phyloP scores from a whole-genome alignment of 1,139 yeast species.

The Candida freyschussii region DNA sequence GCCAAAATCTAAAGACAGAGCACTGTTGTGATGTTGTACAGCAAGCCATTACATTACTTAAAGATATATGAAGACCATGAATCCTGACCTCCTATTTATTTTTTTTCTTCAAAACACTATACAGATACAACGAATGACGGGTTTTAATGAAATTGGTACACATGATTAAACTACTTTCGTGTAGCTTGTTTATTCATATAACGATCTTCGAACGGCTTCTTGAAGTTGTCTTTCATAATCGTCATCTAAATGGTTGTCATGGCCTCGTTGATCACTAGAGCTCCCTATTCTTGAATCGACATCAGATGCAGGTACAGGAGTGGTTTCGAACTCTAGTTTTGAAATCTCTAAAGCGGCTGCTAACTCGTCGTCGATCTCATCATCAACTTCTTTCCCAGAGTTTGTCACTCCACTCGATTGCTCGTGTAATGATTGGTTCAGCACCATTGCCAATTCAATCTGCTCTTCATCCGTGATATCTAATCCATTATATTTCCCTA shows the following conservation, averaged over 20 bases:
- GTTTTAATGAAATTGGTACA: too few species aligned
- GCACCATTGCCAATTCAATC: slow-evolving; percentile 47
- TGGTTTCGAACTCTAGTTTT: slow-evolving; percentile 21
- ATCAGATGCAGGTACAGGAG: too few species aligned
- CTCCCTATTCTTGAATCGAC: neutral
- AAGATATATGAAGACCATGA: too few species aligned
- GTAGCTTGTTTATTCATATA: slow-evolving; percentile 15
- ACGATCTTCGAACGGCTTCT: slow-evolving; percentile 23
- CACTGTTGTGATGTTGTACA: slow-evolving; percentile 4
- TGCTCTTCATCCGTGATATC: slow-evolving; percentile 41
- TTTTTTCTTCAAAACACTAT: too few species aligned
- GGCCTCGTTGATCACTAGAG: slow-evolving; percentile 1
- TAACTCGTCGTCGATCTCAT: slow-evolving; percentile 32
- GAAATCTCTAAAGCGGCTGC: slow-evolving; percentile 35
- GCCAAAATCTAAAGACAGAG: slow-evolving; percentile 1
- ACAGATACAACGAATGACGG: too few species aligned
- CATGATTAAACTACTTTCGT: too few species aligned
- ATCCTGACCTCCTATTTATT: too few species aligned
- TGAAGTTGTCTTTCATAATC: slow-evolving; percentile 19
- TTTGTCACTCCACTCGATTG: slow-evolving; percentile 9
- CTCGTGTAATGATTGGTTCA: slow-evolving; percentile 35
- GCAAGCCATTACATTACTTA: slow-evolving; percentile 11
- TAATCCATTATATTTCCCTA: slow-evolving; percentile 44
- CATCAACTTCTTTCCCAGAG: slow-evolving; percentile 9
- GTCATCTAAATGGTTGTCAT: slow-evolving; percentile 6